Percentiles rank a stretch among this genome's conserved stretches.
These are phyloP conservation scores for Oryza punctata DNA, from an alignment of 176 grass and related monocot genomes.

Conservation along the genomic window DNA sequence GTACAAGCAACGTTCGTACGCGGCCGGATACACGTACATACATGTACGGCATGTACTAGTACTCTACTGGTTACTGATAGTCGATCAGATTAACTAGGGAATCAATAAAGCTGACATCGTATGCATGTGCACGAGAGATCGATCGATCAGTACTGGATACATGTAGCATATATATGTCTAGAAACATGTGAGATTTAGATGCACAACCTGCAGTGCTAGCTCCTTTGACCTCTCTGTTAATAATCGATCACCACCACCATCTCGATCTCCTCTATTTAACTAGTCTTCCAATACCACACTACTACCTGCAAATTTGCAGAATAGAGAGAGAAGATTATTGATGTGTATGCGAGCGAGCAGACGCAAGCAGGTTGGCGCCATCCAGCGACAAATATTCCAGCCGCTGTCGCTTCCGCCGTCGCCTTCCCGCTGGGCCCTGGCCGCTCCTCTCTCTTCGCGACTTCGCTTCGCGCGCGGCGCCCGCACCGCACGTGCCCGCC, in stretches of 20 bases:
- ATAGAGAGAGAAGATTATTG: not conserved
- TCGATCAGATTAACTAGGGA: not conserved
- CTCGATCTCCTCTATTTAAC: not conserved
- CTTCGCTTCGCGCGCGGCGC: conserved; percentile 30
- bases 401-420: conserved; percentile 59
- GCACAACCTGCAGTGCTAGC: not conserved
- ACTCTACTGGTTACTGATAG: not conserved
- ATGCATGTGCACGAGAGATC: not conserved
- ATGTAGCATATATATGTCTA: not conserved
- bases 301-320: not conserved
- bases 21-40: no score
- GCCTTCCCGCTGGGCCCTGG: conserved; percentile 41
- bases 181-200: not conserved
- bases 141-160: not conserved
- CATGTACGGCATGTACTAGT: no score
- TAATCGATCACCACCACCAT: not conserved
- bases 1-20: no score
- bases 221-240: not conserved
- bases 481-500: conserved; percentile 41
- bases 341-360: not conserved
- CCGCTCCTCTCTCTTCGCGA: not conserved
- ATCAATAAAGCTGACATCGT: not conserved
- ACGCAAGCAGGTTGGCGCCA: not conserved
- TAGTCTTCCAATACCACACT: not conserved
- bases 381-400: conserved; percentile 62